These are phyloP conservation scores for Fusarium tjaetaba DNA, from an alignment of 2,329 filamentous ascomycete genomes.

Conservation along the genomic window DNA sequence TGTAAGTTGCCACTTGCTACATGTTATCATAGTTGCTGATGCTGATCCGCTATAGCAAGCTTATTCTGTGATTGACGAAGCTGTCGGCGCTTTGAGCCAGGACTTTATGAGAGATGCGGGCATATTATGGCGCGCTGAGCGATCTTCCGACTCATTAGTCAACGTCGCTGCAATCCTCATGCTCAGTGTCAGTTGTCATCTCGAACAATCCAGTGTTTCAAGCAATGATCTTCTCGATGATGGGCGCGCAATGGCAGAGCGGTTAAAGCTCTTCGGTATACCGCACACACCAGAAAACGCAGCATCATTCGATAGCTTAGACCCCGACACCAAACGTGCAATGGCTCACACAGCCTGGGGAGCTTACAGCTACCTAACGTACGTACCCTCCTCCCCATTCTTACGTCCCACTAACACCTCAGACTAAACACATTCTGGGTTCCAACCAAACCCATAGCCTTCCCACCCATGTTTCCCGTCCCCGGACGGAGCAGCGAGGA, in stretches of 20 bases:
- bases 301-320: constrained; percentile 1
- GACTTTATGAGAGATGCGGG: constrained; percentile 19
- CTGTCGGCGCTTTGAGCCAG: constrained; percentile 1
- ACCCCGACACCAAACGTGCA: constrained; percentile 10
- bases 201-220: neutral
- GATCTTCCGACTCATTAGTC: constrained; percentile 18
- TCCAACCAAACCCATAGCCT: constrained; percentile 4
- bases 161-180: constrained; percentile 31
- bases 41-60: constrained; percentile 11
- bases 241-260: constrained; percentile 14
- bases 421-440: constrained; percentile 25
- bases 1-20: constrained; percentile 37
- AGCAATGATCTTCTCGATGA: constrained; percentile 15
- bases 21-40: neutral
- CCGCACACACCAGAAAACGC: constrained; percentile 16
- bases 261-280: constrained; percentile 15
- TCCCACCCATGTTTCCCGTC: constrained; percentile 24
- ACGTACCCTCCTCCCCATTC: neutral
- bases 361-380: constrained; percentile 27
- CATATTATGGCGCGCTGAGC: constrained; percentile 25
- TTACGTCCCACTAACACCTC: neutral
- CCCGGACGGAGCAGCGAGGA: constrained; percentile 13
- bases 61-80: constrained; percentile 13
- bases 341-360: constrained; percentile 15
- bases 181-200: constrained; percentile 15